A percentile compares a stretch with the other conserved stretches of the same genome.
phyloP scores from a whole-genome alignment of 2,329 filamentous ascomycete genomes.

The Paecilomyces formosus region DNA sequence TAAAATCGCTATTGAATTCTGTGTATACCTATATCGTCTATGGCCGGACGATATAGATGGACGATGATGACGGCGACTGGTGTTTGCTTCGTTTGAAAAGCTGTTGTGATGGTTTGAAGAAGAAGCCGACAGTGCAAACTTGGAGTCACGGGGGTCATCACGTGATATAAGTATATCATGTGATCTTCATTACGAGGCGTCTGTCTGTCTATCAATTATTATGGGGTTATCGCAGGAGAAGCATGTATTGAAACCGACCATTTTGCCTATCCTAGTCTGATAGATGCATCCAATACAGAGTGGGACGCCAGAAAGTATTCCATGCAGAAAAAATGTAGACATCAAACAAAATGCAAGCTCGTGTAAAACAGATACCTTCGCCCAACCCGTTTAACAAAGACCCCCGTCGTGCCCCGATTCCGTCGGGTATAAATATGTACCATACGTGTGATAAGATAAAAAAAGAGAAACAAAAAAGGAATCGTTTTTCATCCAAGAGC shows the following conservation, averaged over 20 bases:
- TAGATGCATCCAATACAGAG: not conserved
- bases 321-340: not conserved
- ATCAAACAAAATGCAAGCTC: not conserved
- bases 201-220: not conserved
- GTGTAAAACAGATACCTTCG: not conserved
- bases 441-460: not conserved
- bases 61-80: conserved; percentile 3
- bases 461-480: not conserved
- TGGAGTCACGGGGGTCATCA: not conserved
- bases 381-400: not conserved
- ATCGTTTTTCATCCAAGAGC: not conserved
- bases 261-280: not conserved
- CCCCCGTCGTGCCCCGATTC: not conserved
- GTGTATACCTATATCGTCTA: not conserved
- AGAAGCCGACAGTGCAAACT: conserved; percentile 34
- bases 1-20: not conserved
- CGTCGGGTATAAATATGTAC: not conserved
- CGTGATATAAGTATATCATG: not conserved
- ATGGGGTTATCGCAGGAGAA: not conserved
- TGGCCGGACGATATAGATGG: conserved; percentile 1
- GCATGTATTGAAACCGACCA: not conserved
- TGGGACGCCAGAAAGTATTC: not conserved
- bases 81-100: conserved; percentile 11
- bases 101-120: conserved; percentile 34
- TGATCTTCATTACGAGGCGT: not conserved